Conservation (phyloP, 805 yeast species). For the Myxozyma mucilagina region DNA sequence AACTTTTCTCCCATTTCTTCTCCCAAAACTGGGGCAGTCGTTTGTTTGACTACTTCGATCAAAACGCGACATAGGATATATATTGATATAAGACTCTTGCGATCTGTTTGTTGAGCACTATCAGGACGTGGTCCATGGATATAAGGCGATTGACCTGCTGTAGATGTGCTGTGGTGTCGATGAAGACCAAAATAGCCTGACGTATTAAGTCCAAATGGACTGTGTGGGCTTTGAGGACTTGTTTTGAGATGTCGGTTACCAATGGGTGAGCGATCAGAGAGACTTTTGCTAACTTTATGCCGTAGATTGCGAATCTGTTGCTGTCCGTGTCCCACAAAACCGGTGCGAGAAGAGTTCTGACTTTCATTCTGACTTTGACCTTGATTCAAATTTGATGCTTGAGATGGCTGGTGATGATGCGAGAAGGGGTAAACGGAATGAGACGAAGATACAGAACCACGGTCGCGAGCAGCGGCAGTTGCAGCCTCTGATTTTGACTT, state of each 20-base stretch:
- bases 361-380: too few species aligned
- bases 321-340: constrained; percentile 7
- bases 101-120: constrained; percentile 78
- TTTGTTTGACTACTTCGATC: constrained; percentile 87
- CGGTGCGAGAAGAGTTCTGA: neutral
- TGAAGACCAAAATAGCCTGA: constrained; percentile 13
- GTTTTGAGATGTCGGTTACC: constrained; percentile 4
- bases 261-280: constrained; percentile 28
- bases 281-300: constrained; percentile 27
- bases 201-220: neutral
- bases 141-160: neutral
- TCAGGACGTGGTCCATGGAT: constrained; percentile 41
- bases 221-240: constrained; percentile 7
- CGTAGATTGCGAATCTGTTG: constrained; percentile 16
- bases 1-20: constrained; percentile 78
- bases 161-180: constrained; percentile 12
- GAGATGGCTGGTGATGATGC: constrained; percentile 4
- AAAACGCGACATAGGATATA: constrained; percentile 87
- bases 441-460: neutral
- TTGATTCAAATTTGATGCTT: neutral
- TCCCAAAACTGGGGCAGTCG: constrained; percentile 70
- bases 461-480: constrained; percentile 40
- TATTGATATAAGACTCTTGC: constrained; percentile 82
- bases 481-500: constrained; percentile 89
- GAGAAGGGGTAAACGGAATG: constrained; percentile 5